phyloP scores from a whole-genome alignment of 202 grass and related monocot genomes.

The Hordeum pubiflorum region DNA sequence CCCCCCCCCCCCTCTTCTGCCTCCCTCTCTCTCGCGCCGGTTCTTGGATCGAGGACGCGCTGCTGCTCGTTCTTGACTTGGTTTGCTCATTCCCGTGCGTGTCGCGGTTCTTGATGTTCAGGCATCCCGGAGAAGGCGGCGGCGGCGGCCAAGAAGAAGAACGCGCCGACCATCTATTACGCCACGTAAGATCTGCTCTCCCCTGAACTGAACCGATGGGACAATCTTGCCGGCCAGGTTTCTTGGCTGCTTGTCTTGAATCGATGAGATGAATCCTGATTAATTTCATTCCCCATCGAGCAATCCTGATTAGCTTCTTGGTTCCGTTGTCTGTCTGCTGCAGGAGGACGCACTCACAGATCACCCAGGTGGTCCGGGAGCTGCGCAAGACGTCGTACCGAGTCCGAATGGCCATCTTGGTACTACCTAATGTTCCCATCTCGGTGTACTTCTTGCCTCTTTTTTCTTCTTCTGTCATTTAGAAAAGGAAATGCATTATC shows the following conservation, averaged over 20 bases:
- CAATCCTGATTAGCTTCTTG: slow-evolving; percentile 26
- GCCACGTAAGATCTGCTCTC: slow-evolving; percentile 52
- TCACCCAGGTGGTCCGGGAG: slow-evolving; percentile 91
- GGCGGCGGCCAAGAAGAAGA: slow-evolving; percentile 53
- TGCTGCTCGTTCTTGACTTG: not conserved
- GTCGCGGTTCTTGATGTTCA: slow-evolving; percentile 31
- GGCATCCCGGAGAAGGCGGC: slow-evolving; percentile 44
- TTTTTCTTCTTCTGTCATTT: not conserved
- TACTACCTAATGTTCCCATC: slow-evolving; percentile 37
- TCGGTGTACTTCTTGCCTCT: not conserved
- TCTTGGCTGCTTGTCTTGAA: not conserved
- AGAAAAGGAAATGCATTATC: not conserved
- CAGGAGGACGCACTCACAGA: slow-evolving; percentile 96
- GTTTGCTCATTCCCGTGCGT: not conserved
- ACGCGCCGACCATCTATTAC: slow-evolving; percentile 66
- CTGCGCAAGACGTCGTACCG: slow-evolving; percentile 88
- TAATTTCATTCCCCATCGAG: not conserved
- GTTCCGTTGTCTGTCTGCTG: slow-evolving; percentile 12
- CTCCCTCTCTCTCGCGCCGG: not conserved
- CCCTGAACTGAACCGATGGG: not conserved
- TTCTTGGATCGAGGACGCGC: slow-evolving; percentile 24
- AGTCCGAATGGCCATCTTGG: slow-evolving; percentile 79
- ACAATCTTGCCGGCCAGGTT: not conserved
- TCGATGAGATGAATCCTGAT: not conserved
- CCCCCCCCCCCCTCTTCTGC: not conserved